Evolutionary conservation across 148 eudicot genomes (phyloP), one percentile per base, ranked within the genome.

Genomic region (Chenopodium formosanum): DNA sequence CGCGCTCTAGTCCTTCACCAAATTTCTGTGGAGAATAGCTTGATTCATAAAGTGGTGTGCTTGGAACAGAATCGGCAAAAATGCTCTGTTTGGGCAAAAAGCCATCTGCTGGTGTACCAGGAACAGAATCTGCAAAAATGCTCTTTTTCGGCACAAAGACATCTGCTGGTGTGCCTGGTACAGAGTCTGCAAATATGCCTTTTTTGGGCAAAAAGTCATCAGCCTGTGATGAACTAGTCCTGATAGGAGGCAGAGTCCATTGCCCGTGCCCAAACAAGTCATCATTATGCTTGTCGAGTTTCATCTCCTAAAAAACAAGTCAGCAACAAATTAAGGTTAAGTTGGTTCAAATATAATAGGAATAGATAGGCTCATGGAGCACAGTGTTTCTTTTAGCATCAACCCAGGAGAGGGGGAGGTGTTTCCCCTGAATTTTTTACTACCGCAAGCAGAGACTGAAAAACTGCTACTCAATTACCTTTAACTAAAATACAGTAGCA

Each of bases 191-290:
- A 83, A 82, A 88, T 19, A 90, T 72, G 60, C 85, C 85, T 80
- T 82, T 88, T 50, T 82, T 78, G 44, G 86, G 89, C 76, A 84
- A 81, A 73, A 82, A 56, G 46, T 71, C 82, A 50, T 86, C 85
- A 22, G 73, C 74, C 70, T 80, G 83, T 72, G 86, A 62, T 73
- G 94, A 75, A 75, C 90, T 93, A 7, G 97, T 93, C 87, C 87
- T 91, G 70, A 95, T 95, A 69, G 99, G 98, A 82, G 91, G 91
- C 74, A 96, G 89, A 82, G 91, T 91, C 91, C 93, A 90, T 78
- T 79, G 86, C 70, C 92, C 94, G 32, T 90, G 84, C 74, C 90
- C 95, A 85, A 94, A 96, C 78, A 96, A 87, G 76, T 94, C 90
- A 86, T 87, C 95, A 73, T 70, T 78, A 70, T 63, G 83, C 80